Percentiles rank a stretch among this genome's conserved stretches.
Conservation (phyloP, 1,139 yeast genomes). For the Petasospora rhodanensis region DNA sequence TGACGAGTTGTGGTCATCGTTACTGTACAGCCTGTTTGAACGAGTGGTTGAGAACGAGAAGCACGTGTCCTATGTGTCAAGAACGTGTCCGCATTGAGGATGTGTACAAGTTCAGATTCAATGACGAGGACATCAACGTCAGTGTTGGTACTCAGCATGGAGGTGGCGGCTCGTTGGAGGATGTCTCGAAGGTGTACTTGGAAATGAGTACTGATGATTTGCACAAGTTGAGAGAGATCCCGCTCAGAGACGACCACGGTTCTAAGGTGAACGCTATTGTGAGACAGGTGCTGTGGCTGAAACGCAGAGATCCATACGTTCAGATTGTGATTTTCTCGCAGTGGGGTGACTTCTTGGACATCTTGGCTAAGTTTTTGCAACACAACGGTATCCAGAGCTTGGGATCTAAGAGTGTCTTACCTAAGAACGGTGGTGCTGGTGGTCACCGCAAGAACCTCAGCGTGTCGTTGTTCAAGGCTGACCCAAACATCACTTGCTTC, state of each 20-base stretch:
- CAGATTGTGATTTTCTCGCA: constrained; percentile 87
- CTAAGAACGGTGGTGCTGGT: constrained; percentile 3
- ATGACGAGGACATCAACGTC: constrained; percentile 18
- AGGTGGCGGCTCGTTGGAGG: constrained; percentile 15
- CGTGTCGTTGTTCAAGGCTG: constrained; percentile 61
- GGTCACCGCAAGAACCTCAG: constrained; percentile 33
- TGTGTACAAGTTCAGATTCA: constrained; percentile 47
- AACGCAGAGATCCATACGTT: constrained; percentile 52
- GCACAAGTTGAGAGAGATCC: constrained; percentile 43
- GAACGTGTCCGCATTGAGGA: constrained; percentile 38
- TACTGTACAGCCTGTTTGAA: constrained; percentile 75
- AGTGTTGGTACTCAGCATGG: constrained; percentile 11
- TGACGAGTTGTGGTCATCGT: constrained; percentile 87
- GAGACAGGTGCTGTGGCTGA: constrained; percentile 62
- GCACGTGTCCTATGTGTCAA: constrained; percentile 79
- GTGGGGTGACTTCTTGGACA: constrained; percentile 70
- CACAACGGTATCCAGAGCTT: constrained; percentile 52
- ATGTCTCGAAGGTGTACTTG: constrained; percentile 44
- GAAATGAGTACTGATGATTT: constrained; percentile 40
- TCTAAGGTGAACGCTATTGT: constrained; percentile 83
- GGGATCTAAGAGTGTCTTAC: constrained; percentile 16
- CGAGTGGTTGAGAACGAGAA: constrained; percentile 59
- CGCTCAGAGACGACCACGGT: constrained; percentile 56
- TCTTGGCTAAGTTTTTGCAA: constrained; percentile 63
- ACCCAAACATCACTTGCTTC: constrained; percentile 71